Conservation (phyloP, 192 early-diverging fungal genomes). For the Entomortierella beljakovae region DNA sequence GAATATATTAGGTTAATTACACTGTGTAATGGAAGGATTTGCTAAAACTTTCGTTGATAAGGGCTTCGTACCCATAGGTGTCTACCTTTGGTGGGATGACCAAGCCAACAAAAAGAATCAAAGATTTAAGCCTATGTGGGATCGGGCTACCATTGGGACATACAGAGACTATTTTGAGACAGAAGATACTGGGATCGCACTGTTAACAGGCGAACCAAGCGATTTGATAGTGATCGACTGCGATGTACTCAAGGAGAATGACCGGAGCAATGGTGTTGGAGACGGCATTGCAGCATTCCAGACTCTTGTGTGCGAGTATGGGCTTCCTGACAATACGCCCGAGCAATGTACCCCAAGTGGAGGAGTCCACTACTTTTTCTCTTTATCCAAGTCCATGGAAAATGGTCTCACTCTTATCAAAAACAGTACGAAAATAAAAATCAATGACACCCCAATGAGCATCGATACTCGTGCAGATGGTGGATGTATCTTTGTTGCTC, state of each 20-base stretch:
- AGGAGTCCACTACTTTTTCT: conserved; percentile 8
- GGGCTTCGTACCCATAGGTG: conserved; percentile 14
- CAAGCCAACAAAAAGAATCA: conserved; percentile 17
- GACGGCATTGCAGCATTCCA: conserved; percentile 4
- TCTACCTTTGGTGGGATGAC: conserved; percentile 9
- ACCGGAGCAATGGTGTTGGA: background rate
- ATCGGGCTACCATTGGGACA: conserved; percentile 10
- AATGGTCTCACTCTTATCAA: too few species aligned
- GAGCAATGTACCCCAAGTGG: conserved; percentile 9
- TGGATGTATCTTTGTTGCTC: background rate
- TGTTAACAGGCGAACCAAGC: conserved; percentile 13
- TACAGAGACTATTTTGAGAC: conserved; percentile 4
- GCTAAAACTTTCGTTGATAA: background rate
- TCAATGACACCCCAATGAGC: background rate
- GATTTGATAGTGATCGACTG: conserved; percentile 14
- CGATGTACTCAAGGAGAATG: conserved; percentile 6
- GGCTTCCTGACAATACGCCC: conserved; percentile 6
- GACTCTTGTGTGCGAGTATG: conserved; percentile 6
- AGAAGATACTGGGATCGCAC: conserved; percentile 10
- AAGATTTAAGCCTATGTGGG: conserved; percentile 12
- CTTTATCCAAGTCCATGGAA: too few species aligned
- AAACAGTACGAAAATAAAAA: background rate
- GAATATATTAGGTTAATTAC: too few species aligned
- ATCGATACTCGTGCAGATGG: background rate
- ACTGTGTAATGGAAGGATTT: conserved; percentile 10